Base-by-base conservation (phyloP, 2,329 filamentous ascomycete genomes). In the Pseudonectria foliicola region DNA sequence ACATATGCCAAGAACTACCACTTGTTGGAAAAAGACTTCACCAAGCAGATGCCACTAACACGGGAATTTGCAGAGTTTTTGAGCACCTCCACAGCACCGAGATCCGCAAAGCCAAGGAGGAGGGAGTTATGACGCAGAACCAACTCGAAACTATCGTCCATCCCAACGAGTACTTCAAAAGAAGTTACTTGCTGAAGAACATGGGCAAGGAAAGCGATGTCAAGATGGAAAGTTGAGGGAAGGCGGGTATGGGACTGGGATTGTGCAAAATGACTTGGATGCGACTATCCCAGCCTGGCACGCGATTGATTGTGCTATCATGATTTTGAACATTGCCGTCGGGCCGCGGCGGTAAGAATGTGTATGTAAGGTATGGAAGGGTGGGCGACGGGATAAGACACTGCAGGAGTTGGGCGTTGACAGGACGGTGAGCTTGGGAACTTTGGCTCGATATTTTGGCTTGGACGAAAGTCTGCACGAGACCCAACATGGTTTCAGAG, bases 111-210 rank as follows among this genome's bases (percentile, higher is more conserved):
- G 85, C 82, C 42, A 85, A 82, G 61, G 84, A 89, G 27, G 80
- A 87, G 32, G 73, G 77, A 6, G 68, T 80, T 33, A 82, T 82
- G 78, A 79, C 71, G 10, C 66, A 80, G 6, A 77, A 78, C 12
- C 85, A 95, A 57, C 70, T 95, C 27, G 90, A 96, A 62, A 96
- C 90, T 0, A 94, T 98, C 55, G 81, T 95, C 14, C 92, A 98
- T 62, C 92, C 92, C 10, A 98, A 98, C 59, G 89, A 90, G 46
- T 98, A 95, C 63, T 98, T 96, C 63, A 95, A 95, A 71, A 75
- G 90, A 37, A 94, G 88, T 57, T 96, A 87, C 60, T 54, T 93
- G 49, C 66, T 98, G 42, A 95, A 88, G 68, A 85, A 92, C 56
- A 60, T 93, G 16, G 80, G 62, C 33, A 77, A 63, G 14, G 64